Base-by-base conservation (phyloP, 257 asterid species). In the Thymus mandschuricus region DNA sequence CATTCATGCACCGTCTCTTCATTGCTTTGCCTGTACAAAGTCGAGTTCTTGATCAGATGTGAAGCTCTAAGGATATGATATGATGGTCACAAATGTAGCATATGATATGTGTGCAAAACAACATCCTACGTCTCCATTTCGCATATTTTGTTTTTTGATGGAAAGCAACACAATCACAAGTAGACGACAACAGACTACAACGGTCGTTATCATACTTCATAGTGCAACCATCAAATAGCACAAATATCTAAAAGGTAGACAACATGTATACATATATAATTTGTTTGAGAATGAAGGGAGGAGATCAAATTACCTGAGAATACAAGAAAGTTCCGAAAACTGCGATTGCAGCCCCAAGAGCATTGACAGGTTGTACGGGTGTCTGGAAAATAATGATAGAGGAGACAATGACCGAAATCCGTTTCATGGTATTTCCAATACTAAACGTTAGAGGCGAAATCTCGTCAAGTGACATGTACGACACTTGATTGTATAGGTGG, bases 311-410 rank as follows among this genome's bases (percentile, higher is more conserved):
- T 78, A 94, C 98, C 97, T 91, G 98, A 52, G 98, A 94, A 76
- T 94, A 94, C 81, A 94, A 77, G 92, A 94, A 94, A 75, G 98
- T 94, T 72, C 98, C 98, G 30, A 91, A 81, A 73, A 91, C 41
- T 1, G 98, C 98, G 4, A 94, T 89, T 41, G 98, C 97, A 65
- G 97, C 98, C 67, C 98, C 98, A n/a, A 94, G 92, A 63, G 97
- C 97, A 64, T 94, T 94, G 82, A 94, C 82, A 7, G 97, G 98
- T 76, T 81, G 91, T 49, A 94, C 89, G 13, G 98, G 98, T 29
- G 96, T 94, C 59, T 60, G 92, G 90, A 94, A 94, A 64, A 94
- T 94, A 60, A 94, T 91, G 83, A 94, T 94, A 58, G 98, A 94
- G 0, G 98, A 86, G 68, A 94, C 96, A 0, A 94, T 94, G 71